Conservation (phyloP, 106 monocot species). For the Phalaenopsis equestris region DNA sequence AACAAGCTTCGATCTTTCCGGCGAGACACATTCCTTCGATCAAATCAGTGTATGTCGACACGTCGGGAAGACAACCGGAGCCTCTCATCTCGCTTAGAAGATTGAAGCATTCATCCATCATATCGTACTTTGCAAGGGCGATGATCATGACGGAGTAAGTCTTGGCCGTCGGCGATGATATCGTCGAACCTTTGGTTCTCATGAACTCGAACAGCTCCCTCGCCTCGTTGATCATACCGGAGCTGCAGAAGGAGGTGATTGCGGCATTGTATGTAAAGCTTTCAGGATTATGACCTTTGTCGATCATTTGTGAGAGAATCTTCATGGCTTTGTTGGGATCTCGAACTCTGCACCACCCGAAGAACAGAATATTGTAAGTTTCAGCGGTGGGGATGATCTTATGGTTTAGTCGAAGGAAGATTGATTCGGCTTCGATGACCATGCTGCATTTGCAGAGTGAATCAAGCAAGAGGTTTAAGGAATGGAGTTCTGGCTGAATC, state of each 20-base stretch:
- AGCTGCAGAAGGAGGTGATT: conserved; percentile 68
- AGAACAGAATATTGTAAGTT: conserved; percentile 84
- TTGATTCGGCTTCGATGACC: conserved; percentile 48
- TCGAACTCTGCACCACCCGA: conserved; percentile 89
- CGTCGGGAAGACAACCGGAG: conserved; percentile 85
- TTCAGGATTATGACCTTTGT: conserved; percentile 54
- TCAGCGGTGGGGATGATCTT: conserved; percentile 56
- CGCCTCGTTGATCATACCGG: conserved; percentile 72
- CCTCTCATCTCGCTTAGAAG: conserved; percentile 78
- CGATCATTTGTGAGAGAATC: conserved; percentile 86
- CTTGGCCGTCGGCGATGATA: conserved; percentile 90
- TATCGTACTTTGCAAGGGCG: conserved; percentile 64
- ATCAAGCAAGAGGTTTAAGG: conserved; percentile 81
- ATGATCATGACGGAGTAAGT: conserved; percentile 79
- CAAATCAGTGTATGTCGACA: conserved; percentile 81
- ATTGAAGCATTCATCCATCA: conserved; percentile 74
- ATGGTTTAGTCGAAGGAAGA: conserved; percentile 62
- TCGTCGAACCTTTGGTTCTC: conserved; percentile 74
- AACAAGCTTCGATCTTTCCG: conserved; percentile 64
- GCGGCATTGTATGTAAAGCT: conserved; percentile 87
- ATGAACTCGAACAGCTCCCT: conserved; percentile 90
- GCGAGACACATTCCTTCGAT: conserved; percentile 84
- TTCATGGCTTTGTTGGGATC: conserved; percentile 77
- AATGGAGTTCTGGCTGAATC: conserved; percentile 59
- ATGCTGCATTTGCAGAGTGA: conserved; percentile 79